Evolutionary conservation across 2,329 filamentous ascomycete genomes (phyloP).

Genomic region (Mariannaea elegans): DNA sequence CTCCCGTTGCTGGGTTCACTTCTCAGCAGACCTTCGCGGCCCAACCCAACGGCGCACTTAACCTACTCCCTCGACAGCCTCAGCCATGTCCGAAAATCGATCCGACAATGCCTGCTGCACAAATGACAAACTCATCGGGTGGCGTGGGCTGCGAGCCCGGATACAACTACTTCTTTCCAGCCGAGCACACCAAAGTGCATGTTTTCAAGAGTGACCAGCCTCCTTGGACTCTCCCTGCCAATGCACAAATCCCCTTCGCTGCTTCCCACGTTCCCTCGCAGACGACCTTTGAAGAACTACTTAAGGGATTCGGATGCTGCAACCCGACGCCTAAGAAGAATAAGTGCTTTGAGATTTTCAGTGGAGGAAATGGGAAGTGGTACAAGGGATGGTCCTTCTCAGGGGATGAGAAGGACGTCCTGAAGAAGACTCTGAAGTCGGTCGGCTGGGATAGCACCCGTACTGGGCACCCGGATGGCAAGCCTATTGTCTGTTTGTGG

Average conservation of each 20-base stretch:
- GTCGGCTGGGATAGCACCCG: slow-evolving; percentile 67
- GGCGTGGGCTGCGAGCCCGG: slow-evolving; percentile 68
- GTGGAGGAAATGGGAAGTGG: slow-evolving; percentile 67
- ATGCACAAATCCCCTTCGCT: slow-evolving; percentile 55
- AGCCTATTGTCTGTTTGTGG: slow-evolving; percentile 68
- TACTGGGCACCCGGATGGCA: slow-evolving; percentile 56
- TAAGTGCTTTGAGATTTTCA: slow-evolving; percentile 63
- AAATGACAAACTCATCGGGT: slow-evolving; percentile 65
- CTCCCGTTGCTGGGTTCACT: slow-evolving; percentile 35
- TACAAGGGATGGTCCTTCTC: slow-evolving; percentile 62
- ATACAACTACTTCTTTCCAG: slow-evolving; percentile 70
- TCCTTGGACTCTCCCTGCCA: slow-evolving; percentile 62
- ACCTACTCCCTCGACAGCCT: slow-evolving; percentile 49
- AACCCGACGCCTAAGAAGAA: slow-evolving; percentile 63
- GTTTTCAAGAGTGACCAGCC: slow-evolving; percentile 60
- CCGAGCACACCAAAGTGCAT: slow-evolving; percentile 67
- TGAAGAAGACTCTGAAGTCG: slow-evolving; percentile 61
- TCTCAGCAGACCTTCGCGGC: slow-evolving; percentile 41
- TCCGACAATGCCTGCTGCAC: slow-evolving; percentile 58
- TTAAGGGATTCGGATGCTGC: slow-evolving; percentile 66
- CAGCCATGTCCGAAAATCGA: slow-evolving; percentile 55
- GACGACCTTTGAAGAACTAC: slow-evolving; percentile 63
- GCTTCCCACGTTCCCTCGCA: slow-evolving; percentile 62
- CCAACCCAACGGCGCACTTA: slow-evolving; percentile 51
- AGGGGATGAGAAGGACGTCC: slow-evolving; percentile 58